Evolutionary conservation across 1,284 basidiomycete genomes (phyloP).

Genomic region (Leccinum insigne): DNA sequence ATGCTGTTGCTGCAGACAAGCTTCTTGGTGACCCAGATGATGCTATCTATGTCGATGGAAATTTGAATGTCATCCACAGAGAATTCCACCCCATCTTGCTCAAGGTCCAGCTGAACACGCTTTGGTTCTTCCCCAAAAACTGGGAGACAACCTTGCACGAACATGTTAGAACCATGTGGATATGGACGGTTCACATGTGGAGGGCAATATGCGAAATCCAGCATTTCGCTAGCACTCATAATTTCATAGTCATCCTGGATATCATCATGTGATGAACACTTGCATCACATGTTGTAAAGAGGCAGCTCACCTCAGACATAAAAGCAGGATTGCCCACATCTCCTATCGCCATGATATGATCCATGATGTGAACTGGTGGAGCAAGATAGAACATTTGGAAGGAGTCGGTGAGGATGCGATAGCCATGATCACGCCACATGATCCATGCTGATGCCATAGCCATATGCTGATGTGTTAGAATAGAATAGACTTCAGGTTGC

Average conservation of each 20-base stretch:
- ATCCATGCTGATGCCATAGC: slow-evolving; percentile 3
- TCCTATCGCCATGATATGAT: too few species aligned
- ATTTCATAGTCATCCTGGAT: background rate
- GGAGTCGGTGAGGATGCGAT: slow-evolving; percentile 1
- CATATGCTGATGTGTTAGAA: background rate
- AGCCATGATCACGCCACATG: slow-evolving; percentile 21
- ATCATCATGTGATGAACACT: too few species aligned
- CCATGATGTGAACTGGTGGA: too few species aligned
- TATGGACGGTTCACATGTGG: background rate
- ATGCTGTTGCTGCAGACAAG: slow-evolving; percentile 4
- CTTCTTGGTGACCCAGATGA: slow-evolving; percentile 15
- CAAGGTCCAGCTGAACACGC: slow-evolving; percentile 6
- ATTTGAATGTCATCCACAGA: background rate
- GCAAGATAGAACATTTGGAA: background rate
- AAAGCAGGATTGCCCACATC: too few species aligned
- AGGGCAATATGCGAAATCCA: background rate
- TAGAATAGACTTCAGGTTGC: slow-evolving; percentile 5
- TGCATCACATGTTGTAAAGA: too few species aligned
- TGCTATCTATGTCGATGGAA: slow-evolving; percentile 17
- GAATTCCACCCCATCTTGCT: slow-evolving; percentile 4
- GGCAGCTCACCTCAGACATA: too few species aligned
- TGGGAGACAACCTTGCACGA: background rate
- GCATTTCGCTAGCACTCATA: slow-evolving; percentile 14
- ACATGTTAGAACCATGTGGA: slow-evolving; percentile 7
- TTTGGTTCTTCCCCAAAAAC: background rate